phyloP scores from a whole-genome alignment of 345 rosid genomes.

The Xanthoceras sorbifolium region DNA sequence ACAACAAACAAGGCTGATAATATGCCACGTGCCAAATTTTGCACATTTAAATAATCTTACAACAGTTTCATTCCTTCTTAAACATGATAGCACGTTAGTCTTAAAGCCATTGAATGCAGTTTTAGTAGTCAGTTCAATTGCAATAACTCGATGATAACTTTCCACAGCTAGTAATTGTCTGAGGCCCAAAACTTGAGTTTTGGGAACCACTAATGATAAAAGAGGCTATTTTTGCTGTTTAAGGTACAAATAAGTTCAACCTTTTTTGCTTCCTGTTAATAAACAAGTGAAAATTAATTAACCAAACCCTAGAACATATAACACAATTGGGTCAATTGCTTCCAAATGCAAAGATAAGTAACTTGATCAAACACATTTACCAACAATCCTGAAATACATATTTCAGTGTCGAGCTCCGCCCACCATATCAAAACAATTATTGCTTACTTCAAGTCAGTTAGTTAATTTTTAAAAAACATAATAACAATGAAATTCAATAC shows the following conservation, averaged over 20 bases:
- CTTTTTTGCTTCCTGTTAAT: background rate
- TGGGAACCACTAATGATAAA: background rate
- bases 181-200: background rate
- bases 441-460: background rate
- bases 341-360: background rate
- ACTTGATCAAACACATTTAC: background rate
- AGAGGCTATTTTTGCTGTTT: background rate
- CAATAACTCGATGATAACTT: background rate
- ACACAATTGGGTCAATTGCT: background rate
- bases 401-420: too few species aligned
- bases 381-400: background rate
- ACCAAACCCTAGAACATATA: background rate
- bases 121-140: background rate
- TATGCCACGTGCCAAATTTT: background rate
- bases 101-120: background rate
- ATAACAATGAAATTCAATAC: background rate
- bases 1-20: background rate
- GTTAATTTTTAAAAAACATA: background rate
- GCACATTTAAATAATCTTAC: background rate
- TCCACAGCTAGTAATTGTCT: background rate
- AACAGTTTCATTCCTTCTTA: background rate
- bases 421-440: background rate
- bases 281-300: background rate
- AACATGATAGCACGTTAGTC: background rate
- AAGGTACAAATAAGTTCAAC: background rate